These are phyloP conservation scores for Dendrobium huoshanense DNA, from an alignment of 106 monocot species.

Conservation along the genomic window DNA sequence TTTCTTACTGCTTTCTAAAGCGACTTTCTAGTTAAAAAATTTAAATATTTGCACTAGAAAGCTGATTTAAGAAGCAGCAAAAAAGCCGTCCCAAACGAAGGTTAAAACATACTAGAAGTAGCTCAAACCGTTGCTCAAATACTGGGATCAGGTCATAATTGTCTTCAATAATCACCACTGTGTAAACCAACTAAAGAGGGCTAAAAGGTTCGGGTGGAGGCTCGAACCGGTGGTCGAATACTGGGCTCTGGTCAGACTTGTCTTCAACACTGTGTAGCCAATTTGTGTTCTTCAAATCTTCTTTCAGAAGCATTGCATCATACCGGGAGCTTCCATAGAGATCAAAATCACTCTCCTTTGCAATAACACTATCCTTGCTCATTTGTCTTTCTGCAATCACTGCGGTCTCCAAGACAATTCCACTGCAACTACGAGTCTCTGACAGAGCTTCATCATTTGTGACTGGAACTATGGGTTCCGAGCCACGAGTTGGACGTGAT, in stretches of 20 bases:
- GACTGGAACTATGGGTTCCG: constrained; percentile 35
- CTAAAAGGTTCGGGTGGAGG: constrained; percentile 79
- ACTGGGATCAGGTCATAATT: not conserved
- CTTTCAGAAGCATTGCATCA: constrained; percentile 74
- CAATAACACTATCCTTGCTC: constrained; percentile 25
- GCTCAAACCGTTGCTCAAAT: not conserved
- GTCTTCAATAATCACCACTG: not conserved
- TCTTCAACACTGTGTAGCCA: constrained; percentile 88
- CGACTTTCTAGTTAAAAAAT: too few species aligned
- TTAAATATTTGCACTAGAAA: too few species aligned
- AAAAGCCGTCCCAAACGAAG: too few species aligned
- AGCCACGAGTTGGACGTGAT: constrained; percentile 27
- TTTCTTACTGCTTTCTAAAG: too few species aligned
- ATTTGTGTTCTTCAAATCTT: constrained; percentile 79
- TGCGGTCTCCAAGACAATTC: constrained; percentile 22
- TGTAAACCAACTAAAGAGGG: constrained; percentile 15
- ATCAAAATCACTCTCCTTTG: constrained; percentile 52
- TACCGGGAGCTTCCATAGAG: constrained; percentile 67
- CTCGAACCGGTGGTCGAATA: constrained; percentile 91
- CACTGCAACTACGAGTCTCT: constrained; percentile 21
- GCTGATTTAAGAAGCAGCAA: too few species aligned
- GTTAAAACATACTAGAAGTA: not conserved
- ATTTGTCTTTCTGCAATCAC: constrained; percentile 18
- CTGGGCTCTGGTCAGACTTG: constrained; percentile 62
- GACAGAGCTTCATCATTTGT: constrained; percentile 11